Evolutionary conservation across 164 flowering plant genomes (phyloP).

Genomic region (Amborella trichopoda): DNA sequence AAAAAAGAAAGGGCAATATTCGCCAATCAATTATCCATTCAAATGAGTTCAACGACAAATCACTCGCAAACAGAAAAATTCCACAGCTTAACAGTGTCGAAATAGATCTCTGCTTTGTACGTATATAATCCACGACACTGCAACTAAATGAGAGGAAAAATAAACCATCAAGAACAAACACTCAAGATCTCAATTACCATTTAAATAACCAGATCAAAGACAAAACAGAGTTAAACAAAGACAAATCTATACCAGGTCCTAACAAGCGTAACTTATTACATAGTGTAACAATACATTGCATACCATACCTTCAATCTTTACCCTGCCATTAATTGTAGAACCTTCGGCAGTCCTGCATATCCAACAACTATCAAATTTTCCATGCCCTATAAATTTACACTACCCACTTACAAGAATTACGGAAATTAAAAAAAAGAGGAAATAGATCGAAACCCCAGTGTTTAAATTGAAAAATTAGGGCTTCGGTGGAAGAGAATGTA

Average conservation of each 20-base stretch:
- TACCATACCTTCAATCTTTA: conserved; percentile 13
- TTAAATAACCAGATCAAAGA: not conserved
- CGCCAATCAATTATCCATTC: no score
- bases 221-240: not conserved
- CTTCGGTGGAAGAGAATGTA: no score
- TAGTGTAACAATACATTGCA: no score
- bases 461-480: not conserved
- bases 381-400: not conserved
- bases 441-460: not conserved
- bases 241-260: no score
- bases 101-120: no score
- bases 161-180: not conserved
- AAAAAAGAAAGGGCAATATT: no score
- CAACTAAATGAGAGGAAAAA: not conserved
- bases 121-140: not conserved
- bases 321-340: conserved; percentile 17
- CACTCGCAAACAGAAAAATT: no score
- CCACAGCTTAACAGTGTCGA: no score
- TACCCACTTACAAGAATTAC: not conserved
- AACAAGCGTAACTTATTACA: no score
- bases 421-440: no score
- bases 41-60: no score
- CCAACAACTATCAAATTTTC: not conserved
- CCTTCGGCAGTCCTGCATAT: conserved; percentile 17
- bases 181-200: not conserved